Percentiles rank a stretch among this genome's conserved stretches.
Evolutionary conservation across 768 basidiomycete species (phyloP).

Genomic region (Lyophyllum decastes): DNA sequence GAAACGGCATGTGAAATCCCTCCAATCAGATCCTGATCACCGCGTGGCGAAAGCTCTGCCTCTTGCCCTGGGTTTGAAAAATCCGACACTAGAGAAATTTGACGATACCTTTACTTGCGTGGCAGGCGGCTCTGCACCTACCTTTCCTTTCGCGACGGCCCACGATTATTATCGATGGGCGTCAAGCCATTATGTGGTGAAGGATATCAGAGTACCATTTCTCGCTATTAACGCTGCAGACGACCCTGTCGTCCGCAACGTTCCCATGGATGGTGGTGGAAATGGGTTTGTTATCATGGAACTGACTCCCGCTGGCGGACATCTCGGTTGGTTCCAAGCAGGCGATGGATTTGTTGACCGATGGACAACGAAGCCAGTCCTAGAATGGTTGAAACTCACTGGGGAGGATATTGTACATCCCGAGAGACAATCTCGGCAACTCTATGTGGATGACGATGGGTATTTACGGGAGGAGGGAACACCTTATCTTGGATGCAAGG

Average conservation of each 20-base stretch:
- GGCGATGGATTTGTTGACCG: slow-evolving; percentile 42
- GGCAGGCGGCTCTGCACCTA: slow-evolving; percentile 65
- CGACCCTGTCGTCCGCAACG: slow-evolving; percentile 71
- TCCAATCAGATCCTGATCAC: slow-evolving; percentile 54
- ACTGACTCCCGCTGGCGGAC: slow-evolving; percentile 67
- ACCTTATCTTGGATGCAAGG: slow-evolving; percentile 58
- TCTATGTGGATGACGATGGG: slow-evolving; percentile 55
- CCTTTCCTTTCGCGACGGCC: slow-evolving; percentile 48
- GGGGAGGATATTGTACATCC: slow-evolving; percentile 50
- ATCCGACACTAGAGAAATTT: slow-evolving; percentile 56
- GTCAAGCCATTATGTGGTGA: slow-evolving; percentile 63
- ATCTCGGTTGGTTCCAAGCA: slow-evolving; percentile 82
- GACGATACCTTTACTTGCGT: slow-evolving; percentile 67
- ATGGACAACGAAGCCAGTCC: slow-evolving; percentile 72
- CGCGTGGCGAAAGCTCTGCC: slow-evolving; percentile 49
- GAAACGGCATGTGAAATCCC: slow-evolving; percentile 45
- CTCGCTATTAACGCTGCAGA: slow-evolving; percentile 75
- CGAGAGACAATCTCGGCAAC: slow-evolving; percentile 25
- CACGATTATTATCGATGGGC: slow-evolving; percentile 51
- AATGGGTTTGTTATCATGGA: slow-evolving; percentile 60
- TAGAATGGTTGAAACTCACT: slow-evolving; percentile 69
- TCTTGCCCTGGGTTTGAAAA: slow-evolving; percentile 46
- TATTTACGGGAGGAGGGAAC: slow-evolving; percentile 60
- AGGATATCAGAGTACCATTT: slow-evolving; percentile 67
- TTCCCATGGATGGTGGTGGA: slow-evolving; percentile 57